Percentiles rank a stretch among this genome's conserved stretches.
These are phyloP conservation scores for Aspergillus pseudoviridinutans DNA, from an alignment of 2,329 filamentous ascomycete species.

Conservation along the genomic window DNA sequence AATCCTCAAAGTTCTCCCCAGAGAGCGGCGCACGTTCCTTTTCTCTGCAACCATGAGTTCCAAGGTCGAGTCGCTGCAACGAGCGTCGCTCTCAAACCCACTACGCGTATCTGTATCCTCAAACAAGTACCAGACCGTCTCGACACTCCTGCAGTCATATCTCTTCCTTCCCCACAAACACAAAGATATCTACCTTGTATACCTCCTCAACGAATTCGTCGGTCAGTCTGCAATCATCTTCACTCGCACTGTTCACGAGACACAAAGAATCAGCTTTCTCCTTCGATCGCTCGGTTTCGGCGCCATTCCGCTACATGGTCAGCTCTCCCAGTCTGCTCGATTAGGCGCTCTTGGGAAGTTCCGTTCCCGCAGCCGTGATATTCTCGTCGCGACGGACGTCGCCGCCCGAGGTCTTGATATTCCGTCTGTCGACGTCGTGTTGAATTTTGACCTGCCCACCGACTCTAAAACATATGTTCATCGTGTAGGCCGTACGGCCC, in stretches of 20 bases:
- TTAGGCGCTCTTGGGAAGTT: conserved; percentile 90
- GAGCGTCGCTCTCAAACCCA: conserved; percentile 81
- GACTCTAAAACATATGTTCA: conserved; percentile 92
- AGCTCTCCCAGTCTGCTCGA: conserved; percentile 81
- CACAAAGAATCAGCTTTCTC: conserved; percentile 78
- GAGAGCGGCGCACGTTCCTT: conserved; percentile 74
- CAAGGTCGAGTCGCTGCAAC: conserved; percentile 88
- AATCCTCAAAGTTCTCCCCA: conserved; percentile 81
- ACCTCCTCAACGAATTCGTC: conserved; percentile 77
- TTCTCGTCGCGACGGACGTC: conserved; percentile 89
- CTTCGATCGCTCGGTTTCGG: conserved; percentile 80
- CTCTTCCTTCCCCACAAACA: conserved; percentile 79
- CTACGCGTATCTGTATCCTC: conserved; percentile 75
- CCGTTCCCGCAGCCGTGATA: conserved; percentile 71
- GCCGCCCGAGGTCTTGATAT: conserved; percentile 90
- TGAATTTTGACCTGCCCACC: conserved; percentile 80
- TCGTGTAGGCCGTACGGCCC: conserved; percentile 80
- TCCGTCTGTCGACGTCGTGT: conserved; percentile 79
- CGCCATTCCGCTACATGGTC: conserved; percentile 88
- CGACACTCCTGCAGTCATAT: conserved; percentile 81
- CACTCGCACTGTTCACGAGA: conserved; percentile 85
- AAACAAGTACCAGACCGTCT: conserved; percentile 86
- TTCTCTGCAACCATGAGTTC: conserved; percentile 94
- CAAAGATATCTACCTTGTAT: conserved; percentile 88
- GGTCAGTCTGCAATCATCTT: conserved; percentile 90